phyloP scores from a whole-genome alignment of 2,329 filamentous ascomycete species.

The Penicillium sp. region DNA sequence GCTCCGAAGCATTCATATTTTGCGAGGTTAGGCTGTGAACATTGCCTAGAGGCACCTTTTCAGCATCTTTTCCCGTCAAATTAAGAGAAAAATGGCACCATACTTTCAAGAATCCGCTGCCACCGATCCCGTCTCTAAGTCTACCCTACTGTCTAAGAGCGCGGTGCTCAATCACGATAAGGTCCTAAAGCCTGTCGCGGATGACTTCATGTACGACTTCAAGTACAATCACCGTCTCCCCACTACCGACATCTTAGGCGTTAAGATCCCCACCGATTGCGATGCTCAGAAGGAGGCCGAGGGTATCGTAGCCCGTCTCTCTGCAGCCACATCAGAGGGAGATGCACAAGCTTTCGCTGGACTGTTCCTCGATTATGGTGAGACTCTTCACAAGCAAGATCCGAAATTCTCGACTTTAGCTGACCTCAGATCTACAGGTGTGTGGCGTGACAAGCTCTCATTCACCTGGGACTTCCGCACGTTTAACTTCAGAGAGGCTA shows the following conservation, averaged over 20 bases:
- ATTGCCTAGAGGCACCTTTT: slow-evolving; percentile 7
- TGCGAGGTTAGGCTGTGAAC: slow-evolving; percentile 2
- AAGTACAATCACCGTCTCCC: slow-evolving; percentile 46
- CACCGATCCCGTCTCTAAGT: neutral
- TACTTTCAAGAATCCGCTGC: slow-evolving; percentile 8
- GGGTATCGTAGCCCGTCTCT: slow-evolving; percentile 15
- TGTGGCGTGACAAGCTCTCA: slow-evolving; percentile 43
- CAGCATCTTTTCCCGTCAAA: neutral
- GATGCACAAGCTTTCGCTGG: slow-evolving; percentile 29
- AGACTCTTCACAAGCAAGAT: neutral
- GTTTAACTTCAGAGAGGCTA: slow-evolving; percentile 38
- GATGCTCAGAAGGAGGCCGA: slow-evolving; percentile 17
- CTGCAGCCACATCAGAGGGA: slow-evolving; percentile 16
- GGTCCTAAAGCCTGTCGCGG: slow-evolving; percentile 35
- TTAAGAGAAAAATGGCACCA: slow-evolving; percentile 15
- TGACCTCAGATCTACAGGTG: slow-evolving; percentile 26
- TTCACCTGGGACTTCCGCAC: slow-evolving; percentile 45
- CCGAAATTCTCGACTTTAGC: neutral
- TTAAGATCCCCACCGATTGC: slow-evolving; percentile 33
- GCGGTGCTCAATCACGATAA: slow-evolving; percentile 11
- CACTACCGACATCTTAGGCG: slow-evolving; percentile 34
- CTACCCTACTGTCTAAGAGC: neutral
- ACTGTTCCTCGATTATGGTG: slow-evolving; percentile 33
- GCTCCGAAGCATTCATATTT: neutral
- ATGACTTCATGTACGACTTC: slow-evolving; percentile 50